Conservation (phyloP, 257 asterid species). For the Perilla frutescens region DNA sequence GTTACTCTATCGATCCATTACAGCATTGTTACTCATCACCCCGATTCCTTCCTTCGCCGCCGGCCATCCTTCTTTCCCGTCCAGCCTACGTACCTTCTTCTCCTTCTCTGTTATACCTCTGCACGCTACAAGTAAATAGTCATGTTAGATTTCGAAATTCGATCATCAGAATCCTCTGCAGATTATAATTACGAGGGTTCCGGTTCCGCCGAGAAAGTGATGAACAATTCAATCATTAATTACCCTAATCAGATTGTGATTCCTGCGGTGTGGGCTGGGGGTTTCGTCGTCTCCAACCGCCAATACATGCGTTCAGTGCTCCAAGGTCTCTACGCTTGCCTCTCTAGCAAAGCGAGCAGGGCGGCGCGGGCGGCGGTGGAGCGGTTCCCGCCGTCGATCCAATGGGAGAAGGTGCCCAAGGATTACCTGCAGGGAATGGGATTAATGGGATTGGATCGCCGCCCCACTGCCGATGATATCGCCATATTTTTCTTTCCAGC, state of each 20-base stretch:
- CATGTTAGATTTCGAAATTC: too few relatives aligned
- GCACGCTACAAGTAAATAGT: too few relatives aligned
- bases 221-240: too few relatives aligned
- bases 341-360: constrained; percentile 38
- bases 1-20: too few relatives aligned
- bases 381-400: neutral
- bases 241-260: neutral
- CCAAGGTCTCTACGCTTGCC: neutral
- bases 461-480: constrained; percentile 34
- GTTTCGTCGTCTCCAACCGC: neutral
- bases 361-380: constrained; percentile 5
- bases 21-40: too few relatives aligned
- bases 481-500: constrained; percentile 42
- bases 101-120: too few relatives aligned
- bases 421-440: neutral
- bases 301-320: neutral
- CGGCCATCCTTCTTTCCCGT: too few relatives aligned
- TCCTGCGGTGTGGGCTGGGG: constrained; percentile 5
- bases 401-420: constrained; percentile 29
- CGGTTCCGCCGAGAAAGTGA: too few relatives aligned
- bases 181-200: too few relatives aligned
- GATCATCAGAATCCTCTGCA: too few relatives aligned
- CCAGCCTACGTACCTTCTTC: too few relatives aligned
- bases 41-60: too few relatives aligned
- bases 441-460: neutral